phyloP scores from a whole-genome alignment of 257 asterid species.

The Fraxinus pennsylvanica region DNA sequence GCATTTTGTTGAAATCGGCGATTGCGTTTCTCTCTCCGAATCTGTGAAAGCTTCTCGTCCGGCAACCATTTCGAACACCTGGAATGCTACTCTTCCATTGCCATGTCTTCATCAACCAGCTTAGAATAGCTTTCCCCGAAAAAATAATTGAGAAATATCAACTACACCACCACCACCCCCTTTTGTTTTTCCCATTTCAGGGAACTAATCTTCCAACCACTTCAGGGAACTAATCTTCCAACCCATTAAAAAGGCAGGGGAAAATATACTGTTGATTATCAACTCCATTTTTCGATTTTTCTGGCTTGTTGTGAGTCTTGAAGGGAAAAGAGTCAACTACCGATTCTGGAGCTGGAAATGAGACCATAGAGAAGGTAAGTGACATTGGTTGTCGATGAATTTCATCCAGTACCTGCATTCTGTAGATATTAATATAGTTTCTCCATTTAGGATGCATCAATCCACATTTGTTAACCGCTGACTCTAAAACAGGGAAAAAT shows the following conservation, averaged over 20 bases:
- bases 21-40: too few species aligned
- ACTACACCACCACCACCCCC: neutral
- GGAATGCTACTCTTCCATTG: neutral
- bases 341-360: too few species aligned
- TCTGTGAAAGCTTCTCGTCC: too few species aligned
- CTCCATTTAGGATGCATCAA: neutral
- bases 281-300: slow-evolving; percentile 40
- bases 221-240: neutral
- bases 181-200: neutral
- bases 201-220: neutral
- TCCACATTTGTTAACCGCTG: neutral
- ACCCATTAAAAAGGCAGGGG: slow-evolving; percentile 20
- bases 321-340: slow-evolving; percentile 81
- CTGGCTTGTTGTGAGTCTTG: slow-evolving; percentile 58
- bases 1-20: too few species aligned
- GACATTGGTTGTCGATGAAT: too few species aligned
- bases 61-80: too few species aligned
- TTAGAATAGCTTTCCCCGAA: neutral
- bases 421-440: neutral
- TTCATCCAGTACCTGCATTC: too few species aligned
- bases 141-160: neutral
- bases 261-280: slow-evolving; percentile 65
- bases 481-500: neutral
- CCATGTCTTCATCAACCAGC: neutral
- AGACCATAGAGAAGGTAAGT: too few species aligned